Base-by-base conservation (phyloP, 371 early-diverging fungal species). In the Syncephalastrum contaminatum region DNA sequence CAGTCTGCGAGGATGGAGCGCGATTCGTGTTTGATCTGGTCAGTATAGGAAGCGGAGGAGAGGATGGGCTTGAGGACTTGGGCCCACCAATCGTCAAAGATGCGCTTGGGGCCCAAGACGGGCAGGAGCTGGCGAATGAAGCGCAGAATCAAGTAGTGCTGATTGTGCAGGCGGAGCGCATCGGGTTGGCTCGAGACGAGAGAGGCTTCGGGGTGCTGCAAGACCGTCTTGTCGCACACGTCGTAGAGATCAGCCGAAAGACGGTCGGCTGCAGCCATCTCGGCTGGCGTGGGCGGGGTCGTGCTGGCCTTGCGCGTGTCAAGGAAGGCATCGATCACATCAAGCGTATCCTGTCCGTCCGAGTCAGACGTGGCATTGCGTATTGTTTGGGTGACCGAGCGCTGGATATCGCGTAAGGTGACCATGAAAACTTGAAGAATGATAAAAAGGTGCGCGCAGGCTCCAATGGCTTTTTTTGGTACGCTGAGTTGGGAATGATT, bases 381-480 rank as follows among this genome's bases (percentile, higher is more conserved):
- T 39, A 77, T 65, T 14, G 67, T 47, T 7, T 66, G 62, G 45
- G 64, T 67, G 15, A 68, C 67, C 10, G 75, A 58, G 22, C 69
- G 72, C 30, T 63, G 51, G 42, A 77, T 70, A 47, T 77, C 78
- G 55, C 66, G 64, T 39, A 74, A 63, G 61, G 72, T 64, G 21
- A 77, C 73, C 77, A 77, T 77, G 16, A 22, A 5, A 44, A 12
- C 10, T 30, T 30, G 36, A 2, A 10, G 36, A 30, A 30, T 30
- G 36, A 2, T 3, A 2, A 30, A 30, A 30, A 30, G 36, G 36
- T 30, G 36, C 5, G 36, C 36, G 36, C 36, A 25, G 25, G 3
- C 25, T 25, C 25, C 25, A 25, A 5, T 25, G 4, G 4, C 7
- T 25, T 25, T 25, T 25, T 7, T 25, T 1, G 25, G 25, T 25